Percentiles rank a stretch among this genome's conserved stretches.
phyloP scores from a whole-genome alignment of 208 protist genomes.

The Crithidia thermophila region DNA sequence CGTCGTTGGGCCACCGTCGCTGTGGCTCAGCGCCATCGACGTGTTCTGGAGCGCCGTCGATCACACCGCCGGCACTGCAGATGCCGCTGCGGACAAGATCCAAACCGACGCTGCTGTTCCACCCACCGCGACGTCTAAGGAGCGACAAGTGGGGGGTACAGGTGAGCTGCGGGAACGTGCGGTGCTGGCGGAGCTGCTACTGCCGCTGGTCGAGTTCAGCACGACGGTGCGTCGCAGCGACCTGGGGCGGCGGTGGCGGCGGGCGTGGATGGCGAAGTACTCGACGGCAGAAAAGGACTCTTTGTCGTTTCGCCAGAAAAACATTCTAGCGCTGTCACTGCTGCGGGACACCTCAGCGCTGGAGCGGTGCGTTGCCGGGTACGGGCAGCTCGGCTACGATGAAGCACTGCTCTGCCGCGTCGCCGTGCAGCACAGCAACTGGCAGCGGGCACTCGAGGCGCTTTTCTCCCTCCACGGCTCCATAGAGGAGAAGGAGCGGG shows the following conservation, averaged over 20 bases:
- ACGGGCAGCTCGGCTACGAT: conserved; percentile 8
- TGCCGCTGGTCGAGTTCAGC: conserved; percentile 56
- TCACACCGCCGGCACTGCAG: conserved; percentile 32
- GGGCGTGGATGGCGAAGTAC: conserved; percentile 43
- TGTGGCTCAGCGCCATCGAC: conserved; percentile 57
- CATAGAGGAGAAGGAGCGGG: conserved; percentile 11
- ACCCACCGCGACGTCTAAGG: no score
- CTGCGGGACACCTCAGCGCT: conserved; percentile 42
- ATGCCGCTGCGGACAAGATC: not conserved
- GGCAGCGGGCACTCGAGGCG: conserved; percentile 46
- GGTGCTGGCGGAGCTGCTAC: conserved; percentile 51
- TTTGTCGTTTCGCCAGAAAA: conserved; percentile 30
- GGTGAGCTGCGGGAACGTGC: conserved; percentile 40
- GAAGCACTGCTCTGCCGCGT: conserved; percentile 48
- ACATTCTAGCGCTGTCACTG: conserved; percentile 50
- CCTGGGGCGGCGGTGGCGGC: conserved; percentile 54
- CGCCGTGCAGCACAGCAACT: conserved; percentile 49
- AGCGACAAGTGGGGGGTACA: no score
- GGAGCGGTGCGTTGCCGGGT: conserved; percentile 19
- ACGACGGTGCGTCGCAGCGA: conserved; percentile 33
- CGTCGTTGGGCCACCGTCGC: conserved; percentile 1
- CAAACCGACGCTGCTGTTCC: no score
- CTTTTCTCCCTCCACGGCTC: conserved; percentile 32
- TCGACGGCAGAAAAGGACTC: conserved; percentile 23
- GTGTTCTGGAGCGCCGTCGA: conserved; percentile 83